Evolutionary conservation across 2,329 filamentous ascomycete genomes (phyloP).

Genomic region (Albifimbria verrucaria): DNA sequence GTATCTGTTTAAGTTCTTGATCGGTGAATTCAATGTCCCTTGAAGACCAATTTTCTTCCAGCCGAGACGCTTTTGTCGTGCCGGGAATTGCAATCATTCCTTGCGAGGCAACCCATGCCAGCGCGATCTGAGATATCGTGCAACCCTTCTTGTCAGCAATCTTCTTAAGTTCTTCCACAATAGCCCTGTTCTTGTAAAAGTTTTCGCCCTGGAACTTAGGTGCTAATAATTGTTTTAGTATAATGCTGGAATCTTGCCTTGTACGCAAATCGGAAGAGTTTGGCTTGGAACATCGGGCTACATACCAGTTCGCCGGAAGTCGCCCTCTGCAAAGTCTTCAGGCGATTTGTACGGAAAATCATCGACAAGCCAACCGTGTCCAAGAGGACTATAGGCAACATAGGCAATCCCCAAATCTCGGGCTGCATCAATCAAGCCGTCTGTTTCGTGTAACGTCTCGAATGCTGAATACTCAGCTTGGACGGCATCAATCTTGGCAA

Average conservation of each 20-base stretch:
- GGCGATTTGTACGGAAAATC: constrained; percentile 37
- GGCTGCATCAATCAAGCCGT: constrained; percentile 37
- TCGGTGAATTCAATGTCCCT: constrained; percentile 30
- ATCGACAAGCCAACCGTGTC: constrained; percentile 45
- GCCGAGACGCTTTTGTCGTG: constrained; percentile 34
- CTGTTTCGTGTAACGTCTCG: constrained; percentile 36
- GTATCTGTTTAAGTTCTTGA: too few relatives aligned
- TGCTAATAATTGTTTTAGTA: constrained; percentile 19
- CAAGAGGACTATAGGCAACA: constrained; percentile 43
- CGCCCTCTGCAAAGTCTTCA: constrained; percentile 40
- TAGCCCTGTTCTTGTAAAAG: constrained; percentile 39
- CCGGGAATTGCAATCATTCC: constrained; percentile 44
- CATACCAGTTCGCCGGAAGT: constrained; percentile 36
- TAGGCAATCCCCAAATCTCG: constrained; percentile 38
- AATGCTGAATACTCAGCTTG: constrained; percentile 44
- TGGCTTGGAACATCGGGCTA: constrained; percentile 4
- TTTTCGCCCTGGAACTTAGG: constrained; percentile 40
- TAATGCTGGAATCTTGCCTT: background rate
- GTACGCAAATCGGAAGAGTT: background rate
- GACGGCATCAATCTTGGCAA: constrained; percentile 43
- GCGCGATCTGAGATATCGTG: constrained; percentile 30
- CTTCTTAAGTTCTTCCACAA: constrained; percentile 38
- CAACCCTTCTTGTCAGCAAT: constrained; percentile 27
- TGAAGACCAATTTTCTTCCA: constrained; percentile 38
- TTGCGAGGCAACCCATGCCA: constrained; percentile 37